phyloP scores from a whole-genome alignment of 139 green algal species.

The Mychonastes homosphaera region DNA sequence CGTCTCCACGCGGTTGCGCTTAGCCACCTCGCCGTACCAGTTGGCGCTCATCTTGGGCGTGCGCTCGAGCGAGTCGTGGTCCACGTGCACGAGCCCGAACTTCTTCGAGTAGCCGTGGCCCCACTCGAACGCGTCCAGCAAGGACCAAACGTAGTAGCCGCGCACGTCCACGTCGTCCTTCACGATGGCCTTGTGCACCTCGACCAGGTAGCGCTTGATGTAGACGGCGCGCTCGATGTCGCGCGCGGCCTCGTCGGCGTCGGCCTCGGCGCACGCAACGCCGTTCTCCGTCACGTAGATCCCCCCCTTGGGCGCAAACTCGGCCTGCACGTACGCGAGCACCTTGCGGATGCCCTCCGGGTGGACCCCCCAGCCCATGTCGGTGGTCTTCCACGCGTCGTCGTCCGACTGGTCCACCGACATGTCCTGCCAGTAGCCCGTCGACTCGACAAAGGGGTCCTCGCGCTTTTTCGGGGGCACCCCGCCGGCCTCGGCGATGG shows the following conservation, averaged over 20 bases:
- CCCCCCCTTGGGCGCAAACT: slow-evolving; percentile 19
- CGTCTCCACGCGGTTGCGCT: slow-evolving; percentile 19
- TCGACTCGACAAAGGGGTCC: slow-evolving; percentile 21
- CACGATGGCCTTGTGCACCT: slow-evolving; percentile 24
- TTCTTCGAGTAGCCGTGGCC: slow-evolving; percentile 32
- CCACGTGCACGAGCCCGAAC: slow-evolving; percentile 43
- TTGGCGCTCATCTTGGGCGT: slow-evolving; percentile 37
- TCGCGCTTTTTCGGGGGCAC: too few species aligned
- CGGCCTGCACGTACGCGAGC: slow-evolving; percentile 20
- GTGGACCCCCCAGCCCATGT: slow-evolving; percentile 28
- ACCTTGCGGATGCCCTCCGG: slow-evolving; percentile 25
- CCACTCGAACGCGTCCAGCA: slow-evolving; percentile 53
- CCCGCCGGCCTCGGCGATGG: too few species aligned
- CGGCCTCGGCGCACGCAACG: slow-evolving; percentile 11
- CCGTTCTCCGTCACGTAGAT: slow-evolving; percentile 24
- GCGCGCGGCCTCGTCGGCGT: slow-evolving; percentile 10
- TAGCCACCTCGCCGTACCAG: slow-evolving; percentile 29
- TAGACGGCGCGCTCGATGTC: slow-evolving; percentile 25
- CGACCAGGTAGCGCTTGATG: slow-evolving; percentile 26
- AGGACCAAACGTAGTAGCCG: slow-evolving; percentile 45
- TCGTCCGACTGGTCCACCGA: slow-evolving; percentile 19
- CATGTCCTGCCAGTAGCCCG: slow-evolving; percentile 26
- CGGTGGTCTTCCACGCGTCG: slow-evolving; percentile 20
- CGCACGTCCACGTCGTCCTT: slow-evolving; percentile 29
- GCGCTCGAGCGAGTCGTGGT: slow-evolving; percentile 28